These are phyloP conservation scores for Wickerhamomyces chaumierensis DNA, from an alignment of 805 yeast genomes.

Conservation along the genomic window DNA sequence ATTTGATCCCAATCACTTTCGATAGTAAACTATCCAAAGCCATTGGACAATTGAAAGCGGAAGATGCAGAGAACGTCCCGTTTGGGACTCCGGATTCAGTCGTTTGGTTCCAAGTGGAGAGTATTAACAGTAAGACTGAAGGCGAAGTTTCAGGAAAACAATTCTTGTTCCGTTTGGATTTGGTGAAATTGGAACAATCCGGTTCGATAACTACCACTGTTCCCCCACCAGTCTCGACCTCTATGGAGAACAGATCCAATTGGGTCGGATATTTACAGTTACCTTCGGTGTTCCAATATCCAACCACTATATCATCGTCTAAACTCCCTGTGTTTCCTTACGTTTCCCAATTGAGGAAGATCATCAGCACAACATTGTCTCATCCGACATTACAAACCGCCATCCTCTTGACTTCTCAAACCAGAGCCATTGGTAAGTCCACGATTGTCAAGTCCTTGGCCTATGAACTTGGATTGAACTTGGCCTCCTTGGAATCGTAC, in stretches of 20 bases:
- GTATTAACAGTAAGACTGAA: constrained; percentile 23
- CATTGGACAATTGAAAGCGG: constrained; percentile 1
- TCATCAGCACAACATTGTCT: constrained; percentile 40
- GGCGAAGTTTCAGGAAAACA: constrained; percentile 22
- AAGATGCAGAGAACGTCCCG: constrained; percentile 25
- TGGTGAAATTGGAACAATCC: constrained; percentile 56
- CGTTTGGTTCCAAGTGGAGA: constrained; percentile 77
- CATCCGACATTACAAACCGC: constrained; percentile 42
- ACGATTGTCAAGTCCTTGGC: constrained; percentile 47
- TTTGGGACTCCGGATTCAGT: constrained; percentile 56
- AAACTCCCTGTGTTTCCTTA: constrained; percentile 25
- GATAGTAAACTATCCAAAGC: constrained; percentile 59
- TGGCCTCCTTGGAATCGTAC: constrained; percentile 59
- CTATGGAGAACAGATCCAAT: constrained; percentile 10
- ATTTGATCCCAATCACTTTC: constrained; percentile 65
- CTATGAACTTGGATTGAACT: constrained; percentile 49
- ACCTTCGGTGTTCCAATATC: constrained; percentile 28
- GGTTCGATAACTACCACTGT: constrained; percentile 43
- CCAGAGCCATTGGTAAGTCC: constrained; percentile 72
- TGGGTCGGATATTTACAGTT: constrained; percentile 40
- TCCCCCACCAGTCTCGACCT: constrained; percentile 14
- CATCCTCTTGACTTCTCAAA: constrained; percentile 53
- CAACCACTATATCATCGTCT: constrained; percentile 4
- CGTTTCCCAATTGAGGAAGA: constrained; percentile 40
- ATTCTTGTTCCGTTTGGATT: constrained; percentile 52